Evolutionary conservation across 1,284 basidiomycete genomes (phyloP).

Genomic region (Stygiomarasmius scandens): DNA sequence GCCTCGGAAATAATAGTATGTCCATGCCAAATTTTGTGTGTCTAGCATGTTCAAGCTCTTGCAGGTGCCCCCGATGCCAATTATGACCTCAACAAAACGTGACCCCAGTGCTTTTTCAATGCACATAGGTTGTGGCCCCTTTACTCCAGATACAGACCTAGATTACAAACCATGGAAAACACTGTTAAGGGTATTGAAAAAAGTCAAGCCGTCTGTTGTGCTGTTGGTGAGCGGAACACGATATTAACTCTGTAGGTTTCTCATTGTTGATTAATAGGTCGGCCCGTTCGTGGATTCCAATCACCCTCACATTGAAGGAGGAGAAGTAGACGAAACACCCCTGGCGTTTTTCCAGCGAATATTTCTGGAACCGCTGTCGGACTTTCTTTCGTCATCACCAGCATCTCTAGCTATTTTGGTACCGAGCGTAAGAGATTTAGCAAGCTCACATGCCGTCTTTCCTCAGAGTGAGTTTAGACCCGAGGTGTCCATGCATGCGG

Average conservation of each 20-base stretch:
- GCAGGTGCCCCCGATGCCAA: slow-evolving; percentile 54
- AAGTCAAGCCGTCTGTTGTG: slow-evolving; percentile 73
- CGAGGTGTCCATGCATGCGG: slow-evolving; percentile 31
- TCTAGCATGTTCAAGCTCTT: slow-evolving; percentile 5
- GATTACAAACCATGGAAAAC: slow-evolving; percentile 69
- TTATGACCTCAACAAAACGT: slow-evolving; percentile 37
- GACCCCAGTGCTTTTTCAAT: slow-evolving; percentile 59
- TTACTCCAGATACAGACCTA: slow-evolving; percentile 78
- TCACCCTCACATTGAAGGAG: slow-evolving; percentile 75
- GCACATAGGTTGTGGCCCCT: slow-evolving; percentile 80
- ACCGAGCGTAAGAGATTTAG: slow-evolving; percentile 82
- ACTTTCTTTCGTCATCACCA: slow-evolving; percentile 65
- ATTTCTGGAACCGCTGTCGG: slow-evolving; percentile 62
- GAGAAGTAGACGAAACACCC: slow-evolving; percentile 71
- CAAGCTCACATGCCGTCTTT: slow-evolving; percentile 81
- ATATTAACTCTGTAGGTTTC: slow-evolving; percentile 1
- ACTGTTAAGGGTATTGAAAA: slow-evolving; percentile 59
- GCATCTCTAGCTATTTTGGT: slow-evolving; percentile 76
- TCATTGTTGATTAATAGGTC: slow-evolving; percentile 50
- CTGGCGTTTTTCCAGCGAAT: slow-evolving; percentile 70
- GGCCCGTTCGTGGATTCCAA: slow-evolving; percentile 87
- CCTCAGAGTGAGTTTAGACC: slow-evolving; percentile 80
- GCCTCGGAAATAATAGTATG: slow-evolving; percentile 83
- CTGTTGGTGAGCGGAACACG: slow-evolving; percentile 63
- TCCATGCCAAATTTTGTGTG: slow-evolving; percentile 19